Evolutionary conservation across 331 rosid species (phyloP).

Genomic region (Quercus tomentella): DNA sequence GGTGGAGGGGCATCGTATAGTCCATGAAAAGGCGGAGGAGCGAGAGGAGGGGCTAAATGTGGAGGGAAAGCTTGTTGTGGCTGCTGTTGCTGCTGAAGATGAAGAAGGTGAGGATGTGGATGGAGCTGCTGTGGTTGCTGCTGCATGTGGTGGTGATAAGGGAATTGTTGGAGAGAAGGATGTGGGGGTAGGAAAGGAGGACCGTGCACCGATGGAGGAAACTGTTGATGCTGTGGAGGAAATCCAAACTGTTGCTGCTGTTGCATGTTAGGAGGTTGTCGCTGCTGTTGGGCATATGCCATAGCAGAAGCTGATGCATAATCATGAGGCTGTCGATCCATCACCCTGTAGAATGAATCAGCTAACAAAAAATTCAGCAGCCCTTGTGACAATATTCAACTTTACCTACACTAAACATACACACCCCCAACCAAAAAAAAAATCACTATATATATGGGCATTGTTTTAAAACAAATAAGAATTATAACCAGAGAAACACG

Average conservation of each 20-base stretch:
- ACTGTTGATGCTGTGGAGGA: conserved; percentile 87
- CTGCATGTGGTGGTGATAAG: conserved; percentile 64
- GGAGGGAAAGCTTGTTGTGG: conserved; percentile 52
- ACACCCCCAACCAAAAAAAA: neutral
- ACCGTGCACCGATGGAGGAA: conserved; percentile 70
- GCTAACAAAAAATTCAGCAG: neutral
- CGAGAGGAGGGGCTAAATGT: conserved; percentile 57
- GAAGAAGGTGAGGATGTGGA: conserved; percentile 72
- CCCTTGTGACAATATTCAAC: conserved; percentile 5
- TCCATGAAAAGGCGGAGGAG: conserved; percentile 51
- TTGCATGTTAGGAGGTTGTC: conserved; percentile 59
- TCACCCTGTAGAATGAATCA: conserved; percentile 12
- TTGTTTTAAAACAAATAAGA: neutral
- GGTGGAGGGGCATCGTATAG: conserved; percentile 63
- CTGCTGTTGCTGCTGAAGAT: conserved; percentile 77
- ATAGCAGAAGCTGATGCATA: conserved; percentile 76
- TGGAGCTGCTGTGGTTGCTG: conserved; percentile 69
- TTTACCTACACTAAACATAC: conserved; percentile 26
- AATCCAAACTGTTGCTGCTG: conserved; percentile 79
- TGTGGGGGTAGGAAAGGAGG: conserved; percentile 79
- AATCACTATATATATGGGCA: neutral
- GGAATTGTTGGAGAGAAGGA: conserved; percentile 74
- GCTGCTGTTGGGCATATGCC: conserved; percentile 80
- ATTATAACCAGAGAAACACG: neutral
- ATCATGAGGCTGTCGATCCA: conserved; percentile 89